Conservation (phyloP, 768 basidiomycete species). For the Mycena latifolia region DNA sequence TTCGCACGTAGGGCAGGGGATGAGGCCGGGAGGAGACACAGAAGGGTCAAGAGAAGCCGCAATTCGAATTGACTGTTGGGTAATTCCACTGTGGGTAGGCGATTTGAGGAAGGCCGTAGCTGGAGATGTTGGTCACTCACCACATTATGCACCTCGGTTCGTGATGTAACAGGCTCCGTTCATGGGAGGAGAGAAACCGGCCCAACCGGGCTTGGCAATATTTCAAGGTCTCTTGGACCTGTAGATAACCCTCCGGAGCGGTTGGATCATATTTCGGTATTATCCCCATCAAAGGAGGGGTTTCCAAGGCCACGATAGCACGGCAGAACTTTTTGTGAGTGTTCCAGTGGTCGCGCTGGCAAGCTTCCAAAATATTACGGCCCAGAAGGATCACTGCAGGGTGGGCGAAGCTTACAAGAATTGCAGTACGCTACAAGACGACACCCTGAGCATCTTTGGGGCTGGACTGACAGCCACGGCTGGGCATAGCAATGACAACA, state of each 20-base stretch:
- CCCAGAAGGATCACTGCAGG: neutral
- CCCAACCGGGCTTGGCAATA: no score
- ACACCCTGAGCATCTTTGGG: constrained; percentile 48
- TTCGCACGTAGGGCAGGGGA: constrained; percentile 43
- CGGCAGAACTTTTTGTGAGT: constrained; percentile 9
- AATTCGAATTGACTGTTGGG: neutral
- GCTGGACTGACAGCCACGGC: neutral
- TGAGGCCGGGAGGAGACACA: neutral
- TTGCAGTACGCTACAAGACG: constrained; percentile 48
- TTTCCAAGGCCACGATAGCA: neutral
- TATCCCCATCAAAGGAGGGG: neutral
- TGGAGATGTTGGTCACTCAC: no score
- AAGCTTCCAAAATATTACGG: neutral
- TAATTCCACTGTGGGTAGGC: neutral
- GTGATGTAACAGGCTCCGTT: neutral
- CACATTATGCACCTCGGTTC: neutral
- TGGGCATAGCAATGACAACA: neutral
- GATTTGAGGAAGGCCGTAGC: neutral
- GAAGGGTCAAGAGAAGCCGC: no score
- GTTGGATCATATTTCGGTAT: no score
- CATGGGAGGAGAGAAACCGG: neutral
- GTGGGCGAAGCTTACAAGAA: constrained; percentile 36
- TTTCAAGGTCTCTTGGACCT: no score
- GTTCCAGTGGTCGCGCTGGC: neutral
- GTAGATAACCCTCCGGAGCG: no score